A percentile compares a stretch with the other conserved stretches of the same genome.
Evolutionary conservation across 108 stramenopile genomes (phyloP).

Genomic region (Epipyxis sp.): DNA sequence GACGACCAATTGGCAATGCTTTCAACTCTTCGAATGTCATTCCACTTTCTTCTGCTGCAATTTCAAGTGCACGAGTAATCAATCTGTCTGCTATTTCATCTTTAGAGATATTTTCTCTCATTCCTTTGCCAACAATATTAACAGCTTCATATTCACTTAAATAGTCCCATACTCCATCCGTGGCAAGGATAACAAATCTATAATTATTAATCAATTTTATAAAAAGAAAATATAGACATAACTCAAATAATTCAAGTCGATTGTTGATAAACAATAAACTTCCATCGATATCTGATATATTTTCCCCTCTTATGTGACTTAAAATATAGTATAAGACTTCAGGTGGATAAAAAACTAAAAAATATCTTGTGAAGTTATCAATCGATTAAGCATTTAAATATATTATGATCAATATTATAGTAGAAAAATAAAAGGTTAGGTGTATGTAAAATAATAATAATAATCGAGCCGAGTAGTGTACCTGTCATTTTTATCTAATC

Average conservation of each 20-base stretch:
- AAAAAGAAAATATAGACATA: not conserved
- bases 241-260: not conserved
- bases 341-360: too few relatives aligned
- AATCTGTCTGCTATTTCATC: not conserved
- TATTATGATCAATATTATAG: too few relatives aligned
- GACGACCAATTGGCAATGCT: slow-evolving; percentile 21
- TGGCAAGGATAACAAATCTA: slow-evolving; percentile 47
- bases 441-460: too few relatives aligned
- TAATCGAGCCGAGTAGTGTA: too few relatives aligned
- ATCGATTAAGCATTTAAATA: too few relatives aligned
- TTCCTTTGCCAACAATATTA: slow-evolving; percentile 32
- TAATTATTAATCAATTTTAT: not conserved
- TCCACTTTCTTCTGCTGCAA: slow-evolving; percentile 36
- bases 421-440: too few relatives aligned
- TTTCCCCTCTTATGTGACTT: too few relatives aligned
- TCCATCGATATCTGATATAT: too few relatives aligned
- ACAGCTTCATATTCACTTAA: slow-evolving; percentile 50
- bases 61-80: slow-evolving; percentile 37
- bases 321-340: too few relatives aligned
- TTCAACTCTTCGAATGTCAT: slow-evolving; percentile 38
- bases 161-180: slow-evolving; percentile 59
- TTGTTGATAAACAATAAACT: too few relatives aligned
- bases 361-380: too few relatives aligned
- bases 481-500: not conserved
- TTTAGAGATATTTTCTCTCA: not conserved